Evolutionary conservation across 108 stramenopile species (phyloP), one percentile per base, ranked within the genome.

Genomic region (Cyclotella atomus): DNA sequence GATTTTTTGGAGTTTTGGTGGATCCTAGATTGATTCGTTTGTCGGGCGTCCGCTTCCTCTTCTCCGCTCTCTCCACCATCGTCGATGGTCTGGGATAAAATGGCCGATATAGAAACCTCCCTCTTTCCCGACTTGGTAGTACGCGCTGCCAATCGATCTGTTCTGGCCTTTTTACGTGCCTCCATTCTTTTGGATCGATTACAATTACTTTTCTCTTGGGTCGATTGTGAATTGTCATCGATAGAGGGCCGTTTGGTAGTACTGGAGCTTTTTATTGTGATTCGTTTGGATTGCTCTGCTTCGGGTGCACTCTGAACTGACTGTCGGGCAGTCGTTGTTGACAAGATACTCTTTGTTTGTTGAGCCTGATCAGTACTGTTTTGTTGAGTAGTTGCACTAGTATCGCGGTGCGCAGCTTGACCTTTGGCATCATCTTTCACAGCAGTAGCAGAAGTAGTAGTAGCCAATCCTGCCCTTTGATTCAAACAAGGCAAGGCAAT

Each of bases 31-130:
- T 43, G 62, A 63, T 44, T 63, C 41, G 41, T 45, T 21, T 7
- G 27, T 12, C n/a, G n/a, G n/a, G n/a, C n/a, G n/a, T n/a, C n/a
- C n/a, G n/a, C n/a, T n/a, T n/a, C n/a, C n/a, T 79, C 65, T 19
- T 69, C 55, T 24, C 52, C 44, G 23, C 38, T 50, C 14, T 81
- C 72, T 2, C 30, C 61, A 9, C 45, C 67, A 8, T 62, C 80
- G n/a, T 72, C 29, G 21, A 70, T 44, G 23, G 73, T 57, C 66
- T 71, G 68, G 20, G 80, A 81, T 27, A 81, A 49, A 20, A 81
- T 75, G 16, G 80, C 73, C 10, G 68, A 49, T 41, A 81, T 49
- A 16, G 66, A 66, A 28, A 65, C 72, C 64, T 10, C 68, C 27
- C 64, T 59, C 29, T 36, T 75, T 54, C 14, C 6, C 17, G 36